Conservation (phyloP, 2,329 filamentous ascomycete genomes). For the Diaporthe amygdali region DNA sequence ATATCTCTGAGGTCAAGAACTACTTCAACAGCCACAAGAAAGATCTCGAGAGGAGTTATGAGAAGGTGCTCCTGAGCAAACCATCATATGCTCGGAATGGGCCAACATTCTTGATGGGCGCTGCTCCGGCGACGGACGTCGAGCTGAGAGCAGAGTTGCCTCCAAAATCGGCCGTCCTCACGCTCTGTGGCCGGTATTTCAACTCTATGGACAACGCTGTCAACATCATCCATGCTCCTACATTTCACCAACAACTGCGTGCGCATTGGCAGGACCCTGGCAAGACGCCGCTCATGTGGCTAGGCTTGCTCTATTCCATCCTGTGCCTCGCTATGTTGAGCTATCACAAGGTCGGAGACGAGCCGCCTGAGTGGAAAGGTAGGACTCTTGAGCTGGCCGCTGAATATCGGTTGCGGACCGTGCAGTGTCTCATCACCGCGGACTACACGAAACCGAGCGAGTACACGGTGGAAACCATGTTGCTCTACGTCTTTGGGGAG, state of each 20-base stretch:
- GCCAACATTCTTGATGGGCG: slow-evolving; percentile 80
- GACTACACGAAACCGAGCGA: slow-evolving; percentile 79
- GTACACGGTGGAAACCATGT: slow-evolving; percentile 78
- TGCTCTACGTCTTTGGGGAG: slow-evolving; percentile 78
- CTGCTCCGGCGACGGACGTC: slow-evolving; percentile 70
- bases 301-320: slow-evolving; percentile 78
- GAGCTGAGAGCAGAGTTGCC: slow-evolving; percentile 85
- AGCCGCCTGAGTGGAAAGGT: slow-evolving; percentile 79
- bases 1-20: slow-evolving; percentile 91
- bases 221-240: slow-evolving; percentile 81
- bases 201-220: slow-evolving; percentile 77
- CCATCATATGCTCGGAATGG: slow-evolving; percentile 64
- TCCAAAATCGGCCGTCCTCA: slow-evolving; percentile 80
- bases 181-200: slow-evolving; percentile 88
- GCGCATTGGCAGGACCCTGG: slow-evolving; percentile 74
- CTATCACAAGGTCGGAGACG: slow-evolving; percentile 79
- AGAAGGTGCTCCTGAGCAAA: slow-evolving; percentile 75
- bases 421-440: slow-evolving; percentile 77
- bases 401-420: slow-evolving; percentile 73
- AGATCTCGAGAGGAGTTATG: slow-evolving; percentile 82
- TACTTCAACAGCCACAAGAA: slow-evolving; percentile 89
- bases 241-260: slow-evolving; percentile 76
- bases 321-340: slow-evolving; percentile 80
- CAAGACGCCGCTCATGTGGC: slow-evolving; percentile 77
- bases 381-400: slow-evolving; percentile 63